These are phyloP conservation scores for Cladosporium sphaerospermum DNA, from an alignment of 2,329 filamentous ascomycete genomes.

Conservation along the genomic window DNA sequence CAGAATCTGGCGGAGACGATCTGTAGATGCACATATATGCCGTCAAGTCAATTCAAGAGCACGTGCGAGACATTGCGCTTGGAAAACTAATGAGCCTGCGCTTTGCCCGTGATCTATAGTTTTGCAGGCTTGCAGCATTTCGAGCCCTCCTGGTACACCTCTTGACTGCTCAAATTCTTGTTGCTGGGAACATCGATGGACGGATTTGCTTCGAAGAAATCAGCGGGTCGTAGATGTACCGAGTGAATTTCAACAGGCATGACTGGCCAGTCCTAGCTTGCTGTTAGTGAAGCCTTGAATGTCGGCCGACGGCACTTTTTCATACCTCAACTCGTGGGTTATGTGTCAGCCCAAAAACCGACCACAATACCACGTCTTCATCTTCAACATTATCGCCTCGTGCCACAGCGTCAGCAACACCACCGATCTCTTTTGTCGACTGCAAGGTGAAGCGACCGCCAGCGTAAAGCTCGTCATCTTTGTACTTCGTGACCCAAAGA, in stretches of 20 bases:
- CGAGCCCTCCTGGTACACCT: not conserved
- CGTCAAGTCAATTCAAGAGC: too few species aligned
- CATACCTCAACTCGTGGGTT: slow-evolving; percentile 41
- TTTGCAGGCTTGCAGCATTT: too few species aligned
- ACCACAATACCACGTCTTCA: slow-evolving; percentile 47
- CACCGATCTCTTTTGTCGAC: slow-evolving; percentile 37
- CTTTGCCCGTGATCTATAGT: too few species aligned
- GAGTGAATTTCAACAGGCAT: slow-evolving; percentile 45
- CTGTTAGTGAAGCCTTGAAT: slow-evolving; percentile 22
- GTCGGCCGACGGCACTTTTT: not conserved
- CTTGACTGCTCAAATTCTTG: not conserved
- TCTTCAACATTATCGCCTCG: slow-evolving; percentile 39
- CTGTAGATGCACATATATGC: too few species aligned
- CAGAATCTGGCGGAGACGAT: too few species aligned
- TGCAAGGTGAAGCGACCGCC: slow-evolving; percentile 45
- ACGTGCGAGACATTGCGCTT: too few species aligned
- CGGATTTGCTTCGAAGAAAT: slow-evolving; percentile 51
- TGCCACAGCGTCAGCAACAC: slow-evolving; percentile 38
- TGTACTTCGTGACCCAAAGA: slow-evolving; percentile 33
- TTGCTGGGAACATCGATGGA: slow-evolving; percentile 45
- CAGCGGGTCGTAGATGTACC: slow-evolving; percentile 43
- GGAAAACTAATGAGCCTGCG: too few species aligned
- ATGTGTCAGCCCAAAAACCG: slow-evolving; percentile 46
- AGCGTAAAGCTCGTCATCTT: slow-evolving; percentile 47
- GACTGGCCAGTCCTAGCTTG: slow-evolving; percentile 40